Percentiles rank a stretch among this genome's conserved stretches.
Evolutionary conservation across 2,329 filamentous ascomycete genomes (phyloP).

Genomic region (Phyllachora maydis): DNA sequence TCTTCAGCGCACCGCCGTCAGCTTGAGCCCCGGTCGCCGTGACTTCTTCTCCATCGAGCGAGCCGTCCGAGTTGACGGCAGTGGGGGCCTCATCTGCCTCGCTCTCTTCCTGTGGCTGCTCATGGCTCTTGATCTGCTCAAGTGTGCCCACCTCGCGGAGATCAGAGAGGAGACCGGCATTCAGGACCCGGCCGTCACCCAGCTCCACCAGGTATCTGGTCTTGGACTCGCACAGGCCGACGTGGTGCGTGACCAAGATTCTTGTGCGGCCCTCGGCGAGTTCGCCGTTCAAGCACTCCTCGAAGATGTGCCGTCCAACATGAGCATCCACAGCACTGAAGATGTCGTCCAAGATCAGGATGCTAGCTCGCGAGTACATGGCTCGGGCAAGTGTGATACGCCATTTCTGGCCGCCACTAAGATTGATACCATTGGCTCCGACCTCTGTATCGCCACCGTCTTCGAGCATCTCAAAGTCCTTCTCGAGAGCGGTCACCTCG

Average conservation of each 20-base stretch:
- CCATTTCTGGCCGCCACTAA: slow-evolving; percentile 72
- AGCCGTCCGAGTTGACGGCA: slow-evolving; percentile 32
- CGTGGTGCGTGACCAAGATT: slow-evolving; percentile 66
- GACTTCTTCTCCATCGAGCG: slow-evolving; percentile 18
- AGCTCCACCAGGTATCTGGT: slow-evolving; percentile 59
- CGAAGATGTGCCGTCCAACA: slow-evolving; percentile 60
- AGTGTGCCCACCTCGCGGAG: slow-evolving; percentile 34
- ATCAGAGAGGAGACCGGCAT: slow-evolving; percentile 46
- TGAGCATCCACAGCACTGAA: slow-evolving; percentile 70
- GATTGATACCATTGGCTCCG: slow-evolving; percentile 66
- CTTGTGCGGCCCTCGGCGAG: slow-evolving; percentile 49
- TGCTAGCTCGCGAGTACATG: slow-evolving; percentile 57
- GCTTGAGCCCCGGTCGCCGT: too few relatives aligned
- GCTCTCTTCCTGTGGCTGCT: slow-evolving; percentile 22
- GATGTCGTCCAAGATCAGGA: slow-evolving; percentile 64
- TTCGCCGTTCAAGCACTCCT: slow-evolving; percentile 52
- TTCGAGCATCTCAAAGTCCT: slow-evolving; percentile 55
- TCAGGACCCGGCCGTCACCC: slow-evolving; percentile 42
- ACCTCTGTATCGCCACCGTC: slow-evolving; percentile 68
- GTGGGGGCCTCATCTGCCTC: slow-evolving; percentile 28
- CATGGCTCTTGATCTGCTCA: slow-evolving; percentile 33
- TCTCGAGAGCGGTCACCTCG: slow-evolving; percentile 50
- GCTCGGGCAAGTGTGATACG: slow-evolving; percentile 62
- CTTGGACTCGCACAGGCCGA: slow-evolving; percentile 46
- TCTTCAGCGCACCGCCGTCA: slow-evolving; percentile 24